Conservation (phyloP, 225 moss, liverwort and hornwort species). For the Polytrichum commune region DNA sequence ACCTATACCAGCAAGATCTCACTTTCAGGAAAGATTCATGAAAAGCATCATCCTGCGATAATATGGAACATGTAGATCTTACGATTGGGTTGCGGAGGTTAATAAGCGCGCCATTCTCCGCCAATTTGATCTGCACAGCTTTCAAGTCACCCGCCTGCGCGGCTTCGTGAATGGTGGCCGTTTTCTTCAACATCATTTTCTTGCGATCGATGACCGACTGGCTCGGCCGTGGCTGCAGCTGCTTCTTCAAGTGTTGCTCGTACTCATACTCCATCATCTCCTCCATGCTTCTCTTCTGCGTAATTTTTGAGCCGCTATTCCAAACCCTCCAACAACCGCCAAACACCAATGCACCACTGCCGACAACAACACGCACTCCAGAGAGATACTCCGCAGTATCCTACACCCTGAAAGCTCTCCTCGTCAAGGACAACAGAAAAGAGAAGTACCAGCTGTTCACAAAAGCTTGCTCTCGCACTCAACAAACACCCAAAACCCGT, state of each 20-base stretch:
- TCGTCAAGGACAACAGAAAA: no score
- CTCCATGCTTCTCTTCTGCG: conserved; percentile 15
- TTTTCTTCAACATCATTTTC: conserved; percentile 13
- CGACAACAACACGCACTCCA: no score
- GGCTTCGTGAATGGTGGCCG: conserved; percentile 28
- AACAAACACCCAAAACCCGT: no score
- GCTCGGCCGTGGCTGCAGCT: conserved; percentile 12
- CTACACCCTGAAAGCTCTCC: no score
- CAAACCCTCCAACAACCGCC: no score
- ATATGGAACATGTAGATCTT: not conserved
- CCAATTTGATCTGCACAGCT: conserved; percentile 22
- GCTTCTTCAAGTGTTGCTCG: conserved; percentile 28
- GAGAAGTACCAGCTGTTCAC: no score
- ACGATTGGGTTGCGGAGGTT: conserved; percentile 40
- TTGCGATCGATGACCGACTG: conserved; percentile 19
- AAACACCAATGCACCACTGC: no score
- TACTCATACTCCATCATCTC: conserved; percentile 32
- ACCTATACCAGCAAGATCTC: no score
- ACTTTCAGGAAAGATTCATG: no score
- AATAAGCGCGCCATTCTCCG: conserved; percentile 29
- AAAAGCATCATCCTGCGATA: not conserved
- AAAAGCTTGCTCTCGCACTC: no score
- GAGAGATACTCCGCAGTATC: no score
- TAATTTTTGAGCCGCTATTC: no score
- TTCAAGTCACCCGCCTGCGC: conserved; percentile 37